These are phyloP conservation scores for Vanderwaltozyma polyspora DNA, from an alignment of 805 yeast species.

Conservation along the genomic window DNA sequence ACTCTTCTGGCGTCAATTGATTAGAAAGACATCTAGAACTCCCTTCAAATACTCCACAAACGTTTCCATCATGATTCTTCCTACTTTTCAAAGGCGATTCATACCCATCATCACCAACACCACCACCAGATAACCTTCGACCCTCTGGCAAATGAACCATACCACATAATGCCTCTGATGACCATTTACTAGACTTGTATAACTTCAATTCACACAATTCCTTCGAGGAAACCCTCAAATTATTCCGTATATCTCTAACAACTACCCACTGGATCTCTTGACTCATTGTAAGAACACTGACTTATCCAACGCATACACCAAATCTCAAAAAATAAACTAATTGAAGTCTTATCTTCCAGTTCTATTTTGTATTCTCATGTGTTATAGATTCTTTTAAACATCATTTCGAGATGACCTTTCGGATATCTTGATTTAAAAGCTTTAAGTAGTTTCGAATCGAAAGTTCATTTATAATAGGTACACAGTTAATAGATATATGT, in stretches of 20 bases:
- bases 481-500: too few species aligned
- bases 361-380: too few species aligned
- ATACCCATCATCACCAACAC: conserved; percentile 1
- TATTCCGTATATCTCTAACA: conserved; percentile 11
- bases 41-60: background rate
- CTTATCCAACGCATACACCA: too few species aligned
- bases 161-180: conserved; percentile 69
- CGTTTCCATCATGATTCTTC: background rate
- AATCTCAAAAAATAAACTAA: too few species aligned
- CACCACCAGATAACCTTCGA: background rate
- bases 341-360: too few species aligned
- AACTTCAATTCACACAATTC: conserved; percentile 48
- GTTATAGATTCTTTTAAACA: too few species aligned
- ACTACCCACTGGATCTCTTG: background rate
- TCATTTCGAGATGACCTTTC: too few species aligned
- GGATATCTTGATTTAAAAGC: too few species aligned
- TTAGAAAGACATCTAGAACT: conserved; percentile 3
- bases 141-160: conserved; percentile 20
- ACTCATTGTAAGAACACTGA: too few species aligned
- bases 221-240: conserved; percentile 31
- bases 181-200: conserved; percentile 70
- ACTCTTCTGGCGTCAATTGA: conserved; percentile 27
- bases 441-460: too few species aligned
- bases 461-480: too few species aligned
- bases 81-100: conserved; percentile 16